phyloP scores from a whole-genome alignment of 2,329 filamentous ascomycete species.

The Ophiostoma sp. region DNA sequence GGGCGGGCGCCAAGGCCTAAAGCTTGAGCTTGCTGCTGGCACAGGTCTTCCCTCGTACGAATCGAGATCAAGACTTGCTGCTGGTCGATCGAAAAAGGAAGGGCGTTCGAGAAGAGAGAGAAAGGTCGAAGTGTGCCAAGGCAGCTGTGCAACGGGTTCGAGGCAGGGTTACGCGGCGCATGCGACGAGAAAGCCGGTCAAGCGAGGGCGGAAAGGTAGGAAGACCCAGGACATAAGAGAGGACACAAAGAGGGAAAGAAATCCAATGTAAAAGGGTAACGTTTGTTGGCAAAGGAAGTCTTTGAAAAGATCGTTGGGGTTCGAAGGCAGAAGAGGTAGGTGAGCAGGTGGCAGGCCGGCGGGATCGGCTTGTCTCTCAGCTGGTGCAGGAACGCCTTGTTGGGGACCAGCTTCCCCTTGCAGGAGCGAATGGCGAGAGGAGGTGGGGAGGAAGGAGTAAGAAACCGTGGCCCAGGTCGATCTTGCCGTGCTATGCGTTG shows the following conservation, averaged over 20 bases:
- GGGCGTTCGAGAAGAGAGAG: neutral
- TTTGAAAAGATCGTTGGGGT: neutral
- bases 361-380: neutral
- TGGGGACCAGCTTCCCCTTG: neutral
- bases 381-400: neutral
- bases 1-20: neutral
- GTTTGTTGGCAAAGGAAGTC: neutral
- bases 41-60: neutral
- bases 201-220: neutral
- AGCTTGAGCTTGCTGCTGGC: neutral
- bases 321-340: neutral
- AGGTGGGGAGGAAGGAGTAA: neutral
- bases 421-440: neutral
- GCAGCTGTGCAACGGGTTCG: neutral
- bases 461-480: neutral
- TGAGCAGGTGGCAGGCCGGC: neutral
- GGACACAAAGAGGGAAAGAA: neutral
- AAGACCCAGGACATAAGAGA: neutral
- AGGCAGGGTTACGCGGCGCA: neutral
- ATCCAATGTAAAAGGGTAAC: no score
- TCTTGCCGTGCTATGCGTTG: neutral
- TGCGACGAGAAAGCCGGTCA: neutral
- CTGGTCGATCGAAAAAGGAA: neutral
- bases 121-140: neutral
- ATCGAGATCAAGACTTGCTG: neutral